Evolutionary conservation across 768 basidiomycete species (phyloP).

Genomic region (Pleurotus djamor): DNA sequence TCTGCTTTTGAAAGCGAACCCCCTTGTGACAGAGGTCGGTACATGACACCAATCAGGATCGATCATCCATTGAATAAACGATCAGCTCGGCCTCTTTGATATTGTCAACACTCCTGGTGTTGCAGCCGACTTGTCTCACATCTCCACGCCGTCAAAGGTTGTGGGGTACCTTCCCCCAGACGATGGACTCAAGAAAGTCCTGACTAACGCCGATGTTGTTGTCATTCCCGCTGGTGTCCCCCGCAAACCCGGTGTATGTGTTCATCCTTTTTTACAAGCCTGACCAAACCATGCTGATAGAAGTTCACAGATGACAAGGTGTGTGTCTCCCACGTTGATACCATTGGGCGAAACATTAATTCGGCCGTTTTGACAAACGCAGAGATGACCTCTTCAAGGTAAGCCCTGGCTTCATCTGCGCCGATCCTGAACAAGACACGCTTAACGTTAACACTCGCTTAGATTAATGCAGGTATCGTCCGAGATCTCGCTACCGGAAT

Average conservation of each 20-base stretch:
- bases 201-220: slow-evolving; percentile 86
- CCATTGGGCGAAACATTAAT: not conserved
- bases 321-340: slow-evolving; percentile 6
- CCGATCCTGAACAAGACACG: not conserved
- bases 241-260: slow-evolving; percentile 86
- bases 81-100: slow-evolving; percentile 86
- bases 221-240: slow-evolving; percentile 97
- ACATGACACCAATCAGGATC: not conserved
- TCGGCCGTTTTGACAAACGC: slow-evolving; percentile 5
- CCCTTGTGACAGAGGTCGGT: slow-evolving; percentile 71
- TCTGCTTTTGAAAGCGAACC: slow-evolving; percentile 86
- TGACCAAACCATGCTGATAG: not conserved
- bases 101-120: slow-evolving; percentile 98
- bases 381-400: slow-evolving; percentile 98
- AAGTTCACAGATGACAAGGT: slow-evolving; percentile 5
- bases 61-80: not conserved
- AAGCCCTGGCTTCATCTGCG: slow-evolving; percentile 10
- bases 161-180: slow-evolving; percentile 78
- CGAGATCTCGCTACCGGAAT: slow-evolving; percentile 90
- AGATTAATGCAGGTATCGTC: slow-evolving; percentile 99
- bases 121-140: slow-evolving; percentile 92
- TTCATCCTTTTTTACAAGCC: not conserved
- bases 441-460: slow-evolving; percentile 5
- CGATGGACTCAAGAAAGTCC: slow-evolving; percentile 78
- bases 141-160: slow-evolving; percentile 85